A percentile compares a stretch with the other conserved stretches of the same genome.
phyloP scores from a whole-genome alignment of 371 early-diverging fungal species.

The Ordospora pajunii region DNA sequence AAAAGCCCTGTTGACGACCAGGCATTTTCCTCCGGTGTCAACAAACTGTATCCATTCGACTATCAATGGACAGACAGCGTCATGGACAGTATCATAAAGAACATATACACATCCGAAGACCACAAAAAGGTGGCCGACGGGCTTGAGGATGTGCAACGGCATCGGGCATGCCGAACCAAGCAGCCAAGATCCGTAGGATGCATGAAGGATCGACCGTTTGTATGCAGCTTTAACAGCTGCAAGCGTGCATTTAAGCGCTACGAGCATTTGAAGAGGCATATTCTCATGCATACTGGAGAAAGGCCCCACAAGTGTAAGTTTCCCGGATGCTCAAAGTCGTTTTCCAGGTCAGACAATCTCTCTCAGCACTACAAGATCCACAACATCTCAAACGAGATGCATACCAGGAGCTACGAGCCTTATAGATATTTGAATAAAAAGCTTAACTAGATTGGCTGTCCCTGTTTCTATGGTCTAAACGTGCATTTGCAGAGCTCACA shows the following conservation, averaged over 20 bases:
- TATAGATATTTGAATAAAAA: slow-evolving; percentile 20
- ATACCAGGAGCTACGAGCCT: neutral
- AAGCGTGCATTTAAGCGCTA: slow-evolving; percentile 69
- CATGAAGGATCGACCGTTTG: slow-evolving; percentile 56
- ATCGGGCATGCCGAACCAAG: slow-evolving; percentile 1
- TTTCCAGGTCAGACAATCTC: slow-evolving; percentile 76
- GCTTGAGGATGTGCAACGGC: neutral
- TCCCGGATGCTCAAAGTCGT: slow-evolving; percentile 67
- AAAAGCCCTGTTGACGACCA: neutral
- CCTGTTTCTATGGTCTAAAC: neutral
- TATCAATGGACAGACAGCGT: neutral
- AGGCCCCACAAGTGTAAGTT: slow-evolving; percentile 70
- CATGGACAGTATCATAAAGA: slow-evolving; percentile 11
- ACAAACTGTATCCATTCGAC: slow-evolving; percentile 14
- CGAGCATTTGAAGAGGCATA: slow-evolving; percentile 72
- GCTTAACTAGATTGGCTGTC: slow-evolving; percentile 2
- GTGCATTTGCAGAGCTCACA: neutral
- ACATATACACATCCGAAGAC: slow-evolving; percentile 11
- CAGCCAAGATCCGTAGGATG: neutral
- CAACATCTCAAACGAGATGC: slow-evolving; percentile 12
- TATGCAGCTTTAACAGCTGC: slow-evolving; percentile 64
- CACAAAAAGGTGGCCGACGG: neutral
- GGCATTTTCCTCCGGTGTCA: neutral
- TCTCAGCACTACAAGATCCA: slow-evolving; percentile 63
- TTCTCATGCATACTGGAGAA: slow-evolving; percentile 77